Base-by-base conservation (phyloP, 2,329 filamentous ascomycete genomes). In the Claviceps spartinae region DNA sequence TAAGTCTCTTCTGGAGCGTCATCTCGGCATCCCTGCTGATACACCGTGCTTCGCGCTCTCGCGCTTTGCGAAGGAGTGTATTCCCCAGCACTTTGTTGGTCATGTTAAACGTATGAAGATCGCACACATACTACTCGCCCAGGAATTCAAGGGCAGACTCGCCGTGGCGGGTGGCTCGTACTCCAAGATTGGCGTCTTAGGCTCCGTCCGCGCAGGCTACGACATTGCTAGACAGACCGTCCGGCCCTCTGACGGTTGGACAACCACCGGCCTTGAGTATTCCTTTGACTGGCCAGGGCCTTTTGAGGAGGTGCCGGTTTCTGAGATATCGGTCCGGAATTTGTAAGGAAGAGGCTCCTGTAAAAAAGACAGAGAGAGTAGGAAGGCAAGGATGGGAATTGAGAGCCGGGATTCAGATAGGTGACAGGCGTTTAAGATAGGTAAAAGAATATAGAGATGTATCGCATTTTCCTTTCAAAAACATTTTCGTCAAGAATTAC, bases 1-100 rank as follows among this genome's bases (percentile, higher is more conserved):
- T 37, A 78, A 79, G 55, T 67, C 72, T 1, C 72, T 94, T 6
- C 71, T 96, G 1, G 69, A 77, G 55, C 77, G 88, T 20, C 90
- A 97, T 61, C 72, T 97, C 5, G 75, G 76, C 53, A 87, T 96
- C 63, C 74, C 69, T 18, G 57, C 61, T 0, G 76, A 79, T 22
- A 70, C 78, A 26, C 82, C 85, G 0, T 72, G 73, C 18, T 72
- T 81, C n/a, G 76, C 77, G 37, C 72, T 78, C 53, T 82, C 82
- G 16, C 77, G 76, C 52, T 63, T 78, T 47, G 76, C 75, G 56
- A 64, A 72, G 54, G 75, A 93, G 55, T 95, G 89, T 63, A 93
- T 98, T 57, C 91, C 93, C 11, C 93, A 98, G 69, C 94, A 95
- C 65, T 78, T 76, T 0, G 82, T 95, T 1, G 88, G 88, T 38